A percentile compares a stretch with the other conserved stretches of the same genome.
These are phyloP conservation scores for Erodium chrysanthum DNA, from an alignment of 441 rosid species.

Conservation along the genomic window DNA sequence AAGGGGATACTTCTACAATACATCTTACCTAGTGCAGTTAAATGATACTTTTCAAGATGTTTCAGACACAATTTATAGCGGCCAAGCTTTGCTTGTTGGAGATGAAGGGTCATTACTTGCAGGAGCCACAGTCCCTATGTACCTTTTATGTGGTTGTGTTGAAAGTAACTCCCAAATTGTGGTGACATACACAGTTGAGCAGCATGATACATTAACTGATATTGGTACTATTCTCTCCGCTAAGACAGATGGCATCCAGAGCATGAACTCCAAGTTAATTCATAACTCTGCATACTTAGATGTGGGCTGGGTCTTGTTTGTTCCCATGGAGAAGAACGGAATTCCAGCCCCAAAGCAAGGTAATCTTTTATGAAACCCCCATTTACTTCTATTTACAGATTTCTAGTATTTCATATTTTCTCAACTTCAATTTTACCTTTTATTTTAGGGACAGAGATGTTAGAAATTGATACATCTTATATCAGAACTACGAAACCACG, in stretches of 20 bases:
- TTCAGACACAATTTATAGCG: constrained; percentile 26
- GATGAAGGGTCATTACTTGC: constrained; percentile 19
- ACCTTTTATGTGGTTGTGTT: constrained; percentile 43
- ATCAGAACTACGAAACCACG: neutral
- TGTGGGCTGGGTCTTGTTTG: constrained; percentile 36
- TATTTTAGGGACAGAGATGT: neutral
- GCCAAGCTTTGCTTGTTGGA: constrained; percentile 36
- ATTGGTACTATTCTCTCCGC: constrained; percentile 33
- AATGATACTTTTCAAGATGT: constrained; percentile 27
- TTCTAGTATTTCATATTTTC: too few relatives aligned
- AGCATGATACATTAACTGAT: constrained; percentile 27
- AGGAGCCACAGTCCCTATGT: constrained; percentile 21
- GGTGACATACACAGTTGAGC: constrained; percentile 50
- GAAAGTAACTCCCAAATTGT: constrained; percentile 26
- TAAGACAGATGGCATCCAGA: constrained; percentile 21
- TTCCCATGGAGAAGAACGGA: constrained; percentile 31
- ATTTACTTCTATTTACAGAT: too few relatives aligned
- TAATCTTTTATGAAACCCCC: neutral
- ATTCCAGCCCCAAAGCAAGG: constrained; percentile 17
- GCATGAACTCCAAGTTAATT: constrained; percentile 27
- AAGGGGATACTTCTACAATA: constrained; percentile 37
- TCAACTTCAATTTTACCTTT: too few relatives aligned
- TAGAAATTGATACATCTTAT: neutral
- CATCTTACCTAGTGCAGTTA: constrained; percentile 21
- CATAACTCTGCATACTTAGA: constrained; percentile 19